Evolutionary conservation across 164 flowering plant genomes (phyloP).

Genomic region (Sedum album): DNA sequence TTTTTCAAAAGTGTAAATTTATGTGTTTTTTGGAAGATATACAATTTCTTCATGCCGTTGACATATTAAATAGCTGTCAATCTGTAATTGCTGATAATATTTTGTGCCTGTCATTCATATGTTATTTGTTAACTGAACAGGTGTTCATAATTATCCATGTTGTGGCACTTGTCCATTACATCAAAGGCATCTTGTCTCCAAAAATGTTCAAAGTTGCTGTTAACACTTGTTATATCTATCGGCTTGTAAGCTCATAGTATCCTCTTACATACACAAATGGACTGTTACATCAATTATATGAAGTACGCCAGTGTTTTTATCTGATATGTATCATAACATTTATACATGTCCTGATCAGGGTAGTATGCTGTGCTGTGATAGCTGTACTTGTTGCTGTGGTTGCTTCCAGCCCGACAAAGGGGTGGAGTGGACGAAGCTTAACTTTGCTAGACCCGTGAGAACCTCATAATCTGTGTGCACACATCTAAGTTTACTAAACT

Average conservation of each 20-base stretch:
- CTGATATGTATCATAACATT: not conserved
- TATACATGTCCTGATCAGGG: constrained; percentile 42
- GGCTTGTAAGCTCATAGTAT: constrained; percentile 60
- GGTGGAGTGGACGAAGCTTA: constrained; percentile 99
- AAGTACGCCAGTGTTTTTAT: not conserved
- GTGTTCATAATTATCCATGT: constrained; percentile 94
- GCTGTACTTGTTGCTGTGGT: constrained; percentile 83
- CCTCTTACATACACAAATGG: not conserved
- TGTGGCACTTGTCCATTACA: constrained; percentile 88
- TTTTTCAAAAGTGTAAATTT: not conserved
- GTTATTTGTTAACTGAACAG: too few species aligned
- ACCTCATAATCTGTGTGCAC: constrained; percentile 1
- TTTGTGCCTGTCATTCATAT: not conserved
- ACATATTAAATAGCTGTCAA: not conserved
- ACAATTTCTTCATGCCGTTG: too few species aligned
- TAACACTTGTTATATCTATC: constrained; percentile 73
- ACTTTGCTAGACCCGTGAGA: constrained; percentile 98
- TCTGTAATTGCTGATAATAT: not conserved
- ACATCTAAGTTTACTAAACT: not conserved
- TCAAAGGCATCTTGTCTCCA: constrained; percentile 87
- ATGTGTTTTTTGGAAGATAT: not conserved
- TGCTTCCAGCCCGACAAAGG: constrained; percentile 98
- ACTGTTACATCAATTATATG: not conserved
- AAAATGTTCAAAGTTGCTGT: constrained; percentile 96
- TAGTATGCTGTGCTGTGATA: constrained; percentile 58